phyloP scores from a whole-genome alignment of 108 stramenopile species.

The Nannochloropsis gaditana region DNA sequence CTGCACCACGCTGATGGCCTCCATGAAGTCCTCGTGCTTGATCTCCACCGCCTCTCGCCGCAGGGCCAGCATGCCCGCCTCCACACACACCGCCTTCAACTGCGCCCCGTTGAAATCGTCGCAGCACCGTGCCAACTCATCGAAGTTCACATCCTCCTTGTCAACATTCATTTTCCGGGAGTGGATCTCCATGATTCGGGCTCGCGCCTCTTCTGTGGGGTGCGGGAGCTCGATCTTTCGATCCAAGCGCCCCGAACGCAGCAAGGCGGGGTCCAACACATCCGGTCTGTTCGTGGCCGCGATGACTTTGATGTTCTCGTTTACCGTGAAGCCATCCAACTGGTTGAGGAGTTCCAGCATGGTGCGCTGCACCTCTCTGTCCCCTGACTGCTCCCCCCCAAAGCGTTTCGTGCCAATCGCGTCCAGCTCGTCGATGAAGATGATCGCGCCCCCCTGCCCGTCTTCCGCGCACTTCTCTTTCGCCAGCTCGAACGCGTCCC shows the following conservation, averaged over 20 bases:
- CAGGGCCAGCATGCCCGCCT: slow-evolving; percentile 97
- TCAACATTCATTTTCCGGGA: slow-evolving; percentile 83
- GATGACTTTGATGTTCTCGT: slow-evolving; percentile 98
- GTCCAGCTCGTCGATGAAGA: slow-evolving; percentile 99
- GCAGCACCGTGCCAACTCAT: slow-evolving; percentile 85
- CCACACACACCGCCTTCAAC: slow-evolving; percentile 94
- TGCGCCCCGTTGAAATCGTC: slow-evolving; percentile 98
- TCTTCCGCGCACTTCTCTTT: slow-evolving; percentile 37
- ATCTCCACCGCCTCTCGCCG: slow-evolving; percentile 68
- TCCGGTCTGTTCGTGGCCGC: slow-evolving; percentile 98
- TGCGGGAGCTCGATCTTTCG: slow-evolving; percentile 98
- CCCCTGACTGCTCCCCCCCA: slow-evolving; percentile 94
- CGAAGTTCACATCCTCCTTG: slow-evolving; percentile 77
- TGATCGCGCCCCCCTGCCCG: slow-evolving; percentile 64
- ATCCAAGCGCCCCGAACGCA: slow-evolving; percentile 84
- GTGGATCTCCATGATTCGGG: slow-evolving; percentile 88
- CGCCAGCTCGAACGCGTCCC: slow-evolving; percentile 90
- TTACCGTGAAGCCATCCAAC: slow-evolving; percentile 90
- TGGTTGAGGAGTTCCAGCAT: slow-evolving; percentile 98
- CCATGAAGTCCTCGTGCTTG: slow-evolving; percentile 92
- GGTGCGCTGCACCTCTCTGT: slow-evolving; percentile 98
- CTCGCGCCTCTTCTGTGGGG: slow-evolving; percentile 88
- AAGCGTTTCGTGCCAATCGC: slow-evolving; percentile 98
- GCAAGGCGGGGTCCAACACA: slow-evolving; percentile 92
- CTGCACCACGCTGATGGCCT: slow-evolving; percentile 91